phyloP scores from a whole-genome alignment of 164 flowering plant genomes.

The Nymphaea thermarum region DNA sequence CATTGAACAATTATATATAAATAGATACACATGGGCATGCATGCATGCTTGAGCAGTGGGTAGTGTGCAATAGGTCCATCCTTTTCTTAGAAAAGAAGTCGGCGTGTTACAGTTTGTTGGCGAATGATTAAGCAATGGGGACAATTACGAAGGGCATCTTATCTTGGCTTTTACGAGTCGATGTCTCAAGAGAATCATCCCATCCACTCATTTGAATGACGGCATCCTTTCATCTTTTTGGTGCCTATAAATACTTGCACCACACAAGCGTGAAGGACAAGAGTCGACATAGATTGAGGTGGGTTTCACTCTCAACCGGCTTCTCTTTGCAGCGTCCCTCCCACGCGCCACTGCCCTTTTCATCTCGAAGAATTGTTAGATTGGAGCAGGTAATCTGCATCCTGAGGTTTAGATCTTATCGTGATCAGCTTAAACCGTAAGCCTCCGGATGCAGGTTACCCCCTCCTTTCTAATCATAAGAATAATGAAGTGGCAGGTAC shows the following conservation, averaged over 20 bases:
- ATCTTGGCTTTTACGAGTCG: neutral
- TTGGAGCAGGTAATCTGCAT: constrained; percentile 7
- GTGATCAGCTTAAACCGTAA: neutral
- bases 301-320: neutral
- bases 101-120: neutral
- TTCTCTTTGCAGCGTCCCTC: neutral
- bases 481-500: too few species aligned
- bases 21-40: neutral
- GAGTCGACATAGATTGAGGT: neutral
- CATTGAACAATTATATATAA: too few species aligned
- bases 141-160: neutral
- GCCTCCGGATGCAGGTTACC: constrained; percentile 13
- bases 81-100: neutral
- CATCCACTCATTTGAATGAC: neutral
- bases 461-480: constrained; percentile 1
- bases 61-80: neutral
- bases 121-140: neutral
- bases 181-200: neutral
- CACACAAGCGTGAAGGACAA: neutral
- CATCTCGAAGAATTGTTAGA: neutral
- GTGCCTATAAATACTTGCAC: neutral
- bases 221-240: neutral
- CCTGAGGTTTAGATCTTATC: constrained; percentile 5
- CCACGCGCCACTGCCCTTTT: neutral
- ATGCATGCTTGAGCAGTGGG: neutral